phyloP scores from a whole-genome alignment of 2,329 filamentous ascomycete species.

The Neospermospora avenae region DNA sequence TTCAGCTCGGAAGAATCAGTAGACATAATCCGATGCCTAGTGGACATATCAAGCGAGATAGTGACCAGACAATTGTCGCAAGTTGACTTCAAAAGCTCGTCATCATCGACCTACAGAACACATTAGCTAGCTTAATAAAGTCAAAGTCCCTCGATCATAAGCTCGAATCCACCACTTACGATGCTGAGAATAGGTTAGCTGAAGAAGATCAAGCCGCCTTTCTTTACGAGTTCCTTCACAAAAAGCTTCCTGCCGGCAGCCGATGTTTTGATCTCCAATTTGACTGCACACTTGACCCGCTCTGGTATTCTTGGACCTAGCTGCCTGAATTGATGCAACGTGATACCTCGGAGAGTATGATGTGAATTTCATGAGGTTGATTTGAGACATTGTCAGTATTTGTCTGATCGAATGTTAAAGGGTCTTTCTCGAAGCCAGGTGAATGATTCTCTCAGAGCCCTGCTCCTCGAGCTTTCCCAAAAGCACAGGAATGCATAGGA shows the following conservation, averaged over 20 bases:
- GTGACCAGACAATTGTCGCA: conserved; percentile 5
- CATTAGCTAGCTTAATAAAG: neutral
- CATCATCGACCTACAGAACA: neutral
- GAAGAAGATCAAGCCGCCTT: neutral
- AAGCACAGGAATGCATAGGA: too few species aligned
- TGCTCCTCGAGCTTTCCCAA: too few species aligned
- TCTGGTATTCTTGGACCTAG: too few species aligned
- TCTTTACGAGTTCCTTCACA: neutral
- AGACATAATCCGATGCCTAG: neutral
- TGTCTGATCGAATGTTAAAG: too few species aligned
- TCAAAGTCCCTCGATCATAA: too few species aligned
- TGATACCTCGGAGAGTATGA: too few species aligned
- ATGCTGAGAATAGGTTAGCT: conserved; percentile 2
- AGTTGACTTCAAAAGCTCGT: neutral
- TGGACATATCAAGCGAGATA: neutral
- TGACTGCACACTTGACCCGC: neutral
- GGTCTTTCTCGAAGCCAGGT: too few species aligned
- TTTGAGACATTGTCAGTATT: too few species aligned
- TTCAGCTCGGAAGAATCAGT: neutral
- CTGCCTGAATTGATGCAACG: too few species aligned
- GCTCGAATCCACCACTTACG: too few species aligned
- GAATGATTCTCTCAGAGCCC: too few species aligned
- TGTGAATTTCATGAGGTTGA: too few species aligned
- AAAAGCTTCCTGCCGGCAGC: neutral
- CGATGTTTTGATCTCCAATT: neutral